These are phyloP conservation scores for Starmerella stigmatis DNA, from an alignment of 805 yeast species.

Conservation along the genomic window DNA sequence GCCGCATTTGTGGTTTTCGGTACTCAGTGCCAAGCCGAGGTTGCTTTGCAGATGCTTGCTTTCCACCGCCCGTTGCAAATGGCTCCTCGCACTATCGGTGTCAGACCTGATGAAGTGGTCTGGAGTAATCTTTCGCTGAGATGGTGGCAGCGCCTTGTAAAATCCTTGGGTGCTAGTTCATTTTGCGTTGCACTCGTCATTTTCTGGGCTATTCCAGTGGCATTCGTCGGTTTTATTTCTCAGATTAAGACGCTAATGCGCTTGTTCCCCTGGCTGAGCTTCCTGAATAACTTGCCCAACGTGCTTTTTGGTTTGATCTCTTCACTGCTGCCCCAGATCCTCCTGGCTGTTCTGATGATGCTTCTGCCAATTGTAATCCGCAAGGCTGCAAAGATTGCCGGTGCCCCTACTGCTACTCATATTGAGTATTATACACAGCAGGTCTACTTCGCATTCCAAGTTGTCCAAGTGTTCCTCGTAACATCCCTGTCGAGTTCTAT, in stretches of 20 bases:
- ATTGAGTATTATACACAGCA: slow-evolving; percentile 75
- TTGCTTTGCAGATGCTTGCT: slow-evolving; percentile 68
- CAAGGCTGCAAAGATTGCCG: slow-evolving; percentile 62
- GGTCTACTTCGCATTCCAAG: slow-evolving; percentile 85
- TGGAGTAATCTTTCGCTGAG: slow-evolving; percentile 68
- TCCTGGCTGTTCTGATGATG: slow-evolving; percentile 73
- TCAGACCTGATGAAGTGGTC: slow-evolving; percentile 69
- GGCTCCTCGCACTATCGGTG: slow-evolving; percentile 46
- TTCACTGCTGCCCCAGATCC: slow-evolving; percentile 73
- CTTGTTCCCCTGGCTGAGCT: slow-evolving; percentile 51
- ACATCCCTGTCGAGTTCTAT: slow-evolving; percentile 76
- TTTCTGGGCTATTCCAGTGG: slow-evolving; percentile 95
- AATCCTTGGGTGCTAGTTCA: slow-evolving; percentile 47
- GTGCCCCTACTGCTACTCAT: slow-evolving; percentile 58
- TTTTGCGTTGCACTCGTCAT: slow-evolving; percentile 57
- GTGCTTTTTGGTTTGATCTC: slow-evolving; percentile 73
- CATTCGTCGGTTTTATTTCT: slow-evolving; percentile 91
- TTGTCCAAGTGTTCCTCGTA: slow-evolving; percentile 78
- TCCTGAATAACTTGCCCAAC: slow-evolving; percentile 63
- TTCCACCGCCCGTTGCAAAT: slow-evolving; percentile 37
- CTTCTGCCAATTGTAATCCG: slow-evolving; percentile 77
- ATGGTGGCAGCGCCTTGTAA: slow-evolving; percentile 46
- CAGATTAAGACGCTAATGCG: slow-evolving; percentile 52
- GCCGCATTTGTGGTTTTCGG: slow-evolving; percentile 76
- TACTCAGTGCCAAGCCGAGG: slow-evolving; percentile 76